Conservation (phyloP, 2,329 filamentous ascomycete genomes). For the Blastomyces silverae region DNA sequence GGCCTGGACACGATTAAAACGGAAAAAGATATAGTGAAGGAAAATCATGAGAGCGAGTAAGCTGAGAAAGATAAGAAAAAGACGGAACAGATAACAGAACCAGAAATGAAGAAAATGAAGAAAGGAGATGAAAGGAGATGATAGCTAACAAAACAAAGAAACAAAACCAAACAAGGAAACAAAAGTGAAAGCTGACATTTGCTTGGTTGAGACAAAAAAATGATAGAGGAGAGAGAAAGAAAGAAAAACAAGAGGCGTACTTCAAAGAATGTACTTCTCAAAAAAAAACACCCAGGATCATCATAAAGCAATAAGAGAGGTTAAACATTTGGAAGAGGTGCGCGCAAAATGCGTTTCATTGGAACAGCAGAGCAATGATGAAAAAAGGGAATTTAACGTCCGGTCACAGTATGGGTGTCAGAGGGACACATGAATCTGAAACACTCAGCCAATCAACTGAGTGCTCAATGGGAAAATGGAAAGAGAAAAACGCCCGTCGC, state of each 20-base stretch:
- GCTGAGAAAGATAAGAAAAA: neutral
- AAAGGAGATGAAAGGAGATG: neutral
- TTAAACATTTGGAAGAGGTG: neutral
- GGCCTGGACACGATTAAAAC: neutral
- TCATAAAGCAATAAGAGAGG: slow-evolving; percentile 13
- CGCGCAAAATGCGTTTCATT: neutral
- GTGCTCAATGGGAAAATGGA: neutral
- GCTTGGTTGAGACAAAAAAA: neutral
- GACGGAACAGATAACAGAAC: too few species aligned
- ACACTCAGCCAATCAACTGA: neutral
- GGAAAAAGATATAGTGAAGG: neutral
- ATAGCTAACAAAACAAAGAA: neutral
- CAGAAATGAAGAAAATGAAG: neutral
- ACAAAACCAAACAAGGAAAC: neutral
- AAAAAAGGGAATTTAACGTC: neutral
- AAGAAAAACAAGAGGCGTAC: neutral
- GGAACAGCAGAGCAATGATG: neutral
- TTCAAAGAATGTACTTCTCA: neutral
- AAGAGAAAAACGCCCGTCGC: neutral
- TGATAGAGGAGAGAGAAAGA: neutral
- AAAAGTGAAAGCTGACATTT: neutral
- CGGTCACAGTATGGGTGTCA: neutral
- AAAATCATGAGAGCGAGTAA: slow-evolving; percentile 8
- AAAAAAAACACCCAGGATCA: neutral
- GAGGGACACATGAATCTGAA: neutral